Conservation (phyloP, 257 asterid species). For the Gardenia jasminoides region DNA sequence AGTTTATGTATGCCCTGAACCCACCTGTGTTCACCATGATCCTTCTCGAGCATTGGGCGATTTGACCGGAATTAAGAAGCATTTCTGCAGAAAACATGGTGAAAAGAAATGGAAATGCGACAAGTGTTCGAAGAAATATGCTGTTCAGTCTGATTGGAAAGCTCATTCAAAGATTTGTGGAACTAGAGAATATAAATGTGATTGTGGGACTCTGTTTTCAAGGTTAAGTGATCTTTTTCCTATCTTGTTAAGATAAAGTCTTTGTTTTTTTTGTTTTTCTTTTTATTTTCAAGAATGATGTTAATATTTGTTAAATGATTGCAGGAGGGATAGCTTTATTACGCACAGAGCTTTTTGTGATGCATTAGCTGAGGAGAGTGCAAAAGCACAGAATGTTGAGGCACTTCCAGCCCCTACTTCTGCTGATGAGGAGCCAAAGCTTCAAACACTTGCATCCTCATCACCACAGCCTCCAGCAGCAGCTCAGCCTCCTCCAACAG, state of each 20-base stretch:
- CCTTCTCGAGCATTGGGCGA: slow-evolving; percentile 83
- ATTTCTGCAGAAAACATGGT: slow-evolving; percentile 84
- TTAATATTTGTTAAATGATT: slow-evolving; percentile 24
- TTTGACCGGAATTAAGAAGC: slow-evolving; percentile 87
- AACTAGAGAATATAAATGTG: slow-evolving; percentile 76
- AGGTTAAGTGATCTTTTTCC: slow-evolving; percentile 36
- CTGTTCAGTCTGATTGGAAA: slow-evolving; percentile 91
- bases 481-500: slow-evolving; percentile 26
- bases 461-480: slow-evolving; percentile 27
- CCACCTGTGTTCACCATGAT: slow-evolving; percentile 73
- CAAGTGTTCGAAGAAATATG: slow-evolving; percentile 76
- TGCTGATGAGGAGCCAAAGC: slow-evolving; percentile 40
- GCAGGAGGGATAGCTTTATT: slow-evolving; percentile 88
- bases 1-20: slow-evolving; percentile 84
- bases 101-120: slow-evolving; percentile 93
- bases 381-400: slow-evolving; percentile 39
- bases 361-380: slow-evolving; percentile 72
- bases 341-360: slow-evolving; percentile 96
- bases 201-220: slow-evolving; percentile 78
- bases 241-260: background rate
- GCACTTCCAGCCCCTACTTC: slow-evolving; percentile 32
- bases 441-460: slow-evolving; percentile 34
- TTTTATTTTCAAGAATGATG: slow-evolving; percentile 10
- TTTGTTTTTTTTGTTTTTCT: background rate
- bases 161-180: slow-evolving; percentile 91